Evolutionary conservation across 371 early-diverging fungal species (phyloP), one percentile per base, ranked within the genome.

Genomic region (Homolaphlyctis polyrhiza): DNA sequence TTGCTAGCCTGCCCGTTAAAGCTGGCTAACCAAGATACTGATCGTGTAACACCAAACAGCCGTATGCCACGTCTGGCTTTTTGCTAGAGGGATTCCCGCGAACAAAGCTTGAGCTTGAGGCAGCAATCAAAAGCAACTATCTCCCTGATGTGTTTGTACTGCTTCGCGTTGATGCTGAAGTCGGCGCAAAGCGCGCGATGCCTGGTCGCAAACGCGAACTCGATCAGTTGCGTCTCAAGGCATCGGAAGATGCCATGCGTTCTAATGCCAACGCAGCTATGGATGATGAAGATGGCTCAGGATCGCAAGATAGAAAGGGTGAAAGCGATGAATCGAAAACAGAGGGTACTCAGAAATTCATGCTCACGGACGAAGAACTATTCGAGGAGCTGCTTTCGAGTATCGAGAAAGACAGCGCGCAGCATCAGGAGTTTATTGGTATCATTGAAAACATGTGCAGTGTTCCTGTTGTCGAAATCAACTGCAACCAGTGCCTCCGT

Each of bases 41-140:
- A 16, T 11, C 43, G 21, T 16, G 23, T 39, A 8, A 61, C 4
- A 1, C 62, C 25, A 51, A 60, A 51, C 32, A 79, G 74, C 80
- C 80, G 23, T 74, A 72, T 62, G 66, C 62, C 3, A 61, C 72
- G 16, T 51, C 64, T 21, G 81, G 81, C 11, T 81, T 76, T 55
- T 23, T 78, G 0, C 63, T 81, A 5, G 69, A 72, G 62, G 71
- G 71, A 23, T 81, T 81, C 58, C 81, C 81, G 21, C 32, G 65
- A 16, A 71, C 66, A 21, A 81, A 81, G 61, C 50, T 62, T 18
- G 78, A 78, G 16, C 52, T 66, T 2, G 78, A 78, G 39, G 63
- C 68, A 3, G 32, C 76, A 1, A 48, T 78, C n/a, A 70, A 74
- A 45, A 63, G 69, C 55, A 62, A 66, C 48, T 64, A 71, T 13